Conservation (phyloP, 2,329 filamentous ascomycete genomes). For the Nothomitra cinnamomea region DNA sequence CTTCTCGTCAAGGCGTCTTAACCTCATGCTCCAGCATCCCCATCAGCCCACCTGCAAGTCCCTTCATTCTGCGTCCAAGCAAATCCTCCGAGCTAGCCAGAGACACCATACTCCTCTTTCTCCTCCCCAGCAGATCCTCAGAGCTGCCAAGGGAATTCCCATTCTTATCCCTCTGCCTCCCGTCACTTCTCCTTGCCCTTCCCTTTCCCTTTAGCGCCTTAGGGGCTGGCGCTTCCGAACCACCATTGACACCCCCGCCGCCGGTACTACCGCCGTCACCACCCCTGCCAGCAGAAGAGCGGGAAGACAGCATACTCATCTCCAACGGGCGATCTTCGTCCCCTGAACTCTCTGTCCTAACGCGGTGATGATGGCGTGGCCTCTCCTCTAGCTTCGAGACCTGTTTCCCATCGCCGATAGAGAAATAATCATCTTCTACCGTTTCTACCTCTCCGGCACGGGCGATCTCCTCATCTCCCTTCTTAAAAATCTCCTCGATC, state of each 20-base stretch:
- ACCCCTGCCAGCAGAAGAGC: neutral
- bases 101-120: conserved; percentile 32
- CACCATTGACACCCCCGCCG: too few relatives aligned
- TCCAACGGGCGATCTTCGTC: conserved; percentile 73
- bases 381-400: conserved; percentile 7
- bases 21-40: conserved; percentile 21
- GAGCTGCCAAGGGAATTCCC: too few relatives aligned
- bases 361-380: conserved; percentile 28
- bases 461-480: conserved; percentile 24
- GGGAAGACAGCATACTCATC: conserved; percentile 30
- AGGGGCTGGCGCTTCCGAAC: too few relatives aligned
- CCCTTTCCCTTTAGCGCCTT: conserved; percentile 5
- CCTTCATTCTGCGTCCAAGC: conserved; percentile 36
- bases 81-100: conserved; percentile 40
- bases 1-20: neutral
- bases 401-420: conserved; percentile 3
- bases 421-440: neutral
- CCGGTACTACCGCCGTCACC: neutral
- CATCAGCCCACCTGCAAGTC: conserved; percentile 34
- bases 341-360: conserved; percentile 44
- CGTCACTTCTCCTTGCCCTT: conserved; percentile 8
- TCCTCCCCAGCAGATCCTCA: too few relatives aligned
- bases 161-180: conserved; percentile 12
- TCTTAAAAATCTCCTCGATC: conserved; percentile 61
- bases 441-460: conserved; percentile 10